Base-by-base conservation (phyloP, 176 grass and related monocot genomes). In the Paspalum notatum region DNA sequence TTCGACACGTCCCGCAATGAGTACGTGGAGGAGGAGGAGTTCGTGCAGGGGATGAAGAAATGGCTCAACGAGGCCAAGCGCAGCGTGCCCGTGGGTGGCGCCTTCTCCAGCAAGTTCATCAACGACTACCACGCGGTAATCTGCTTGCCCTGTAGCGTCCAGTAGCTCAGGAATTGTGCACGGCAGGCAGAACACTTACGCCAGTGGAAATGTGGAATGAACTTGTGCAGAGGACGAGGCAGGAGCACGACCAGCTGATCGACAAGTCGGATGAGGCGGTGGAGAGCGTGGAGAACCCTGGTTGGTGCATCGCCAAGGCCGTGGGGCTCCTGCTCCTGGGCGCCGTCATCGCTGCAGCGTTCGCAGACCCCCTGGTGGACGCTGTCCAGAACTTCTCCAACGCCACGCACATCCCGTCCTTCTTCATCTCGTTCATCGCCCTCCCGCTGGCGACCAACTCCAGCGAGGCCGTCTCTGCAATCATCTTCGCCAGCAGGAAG, bases 401-500 rank as follows among this genome's bases (percentile, higher is more conserved):
- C 11, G 92, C 96, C 41, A 88, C 96, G 11, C 84, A 79, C 61
- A 99, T 99, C 60, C 92, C 97, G 20, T 90, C 90, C 26, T 95
- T 99, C 80, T 95, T 99, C 81, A 91, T 99, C 83, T 99, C 93
- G 22, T 99, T 99, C 89, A 88, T 99, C 24, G 89, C 72, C 65
- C 90, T 99, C 72, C 97, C 97, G 7, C 80, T 99, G 68, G 97
- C 93, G 5, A 99, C 93, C 50, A 99, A 99, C 79, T 99, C 97
- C 68, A 99, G 97, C n/a, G 97, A 99, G 84, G 90, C 97, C 4
- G 90, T 99, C 46, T 95, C 97, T 2, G 97, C 97, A 21, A 70
- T 99, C 66, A 95, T 99, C 61, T 95, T 95, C 59, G 97, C 97
- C 50, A 88, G 85, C 62, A 81, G 97, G 61, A 99, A 95, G 90